Percentiles rank a stretch among this genome's conserved stretches.
These are phyloP conservation scores for Stemphylium vesicarium DNA, from an alignment of 2,329 filamentous ascomycete genomes.

Conservation along the genomic window DNA sequence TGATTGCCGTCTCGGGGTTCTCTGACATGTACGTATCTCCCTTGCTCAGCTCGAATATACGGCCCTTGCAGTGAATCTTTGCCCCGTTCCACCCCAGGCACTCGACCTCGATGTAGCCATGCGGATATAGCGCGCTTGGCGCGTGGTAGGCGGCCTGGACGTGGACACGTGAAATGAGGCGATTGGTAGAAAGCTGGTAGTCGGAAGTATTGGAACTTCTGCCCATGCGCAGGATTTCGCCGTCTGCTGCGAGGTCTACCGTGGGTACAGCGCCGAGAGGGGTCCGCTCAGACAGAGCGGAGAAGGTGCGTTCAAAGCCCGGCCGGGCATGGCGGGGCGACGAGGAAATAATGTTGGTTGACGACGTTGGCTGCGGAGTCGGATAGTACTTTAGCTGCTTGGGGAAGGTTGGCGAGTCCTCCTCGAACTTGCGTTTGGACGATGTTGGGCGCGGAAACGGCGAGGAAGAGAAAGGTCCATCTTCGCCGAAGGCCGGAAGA, in stretches of 20 bases:
- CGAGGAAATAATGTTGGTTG: conserved; percentile 87
- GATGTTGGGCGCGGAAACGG: conserved; percentile 70
- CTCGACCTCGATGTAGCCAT: conserved; percentile 82
- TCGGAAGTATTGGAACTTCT: conserved; percentile 95
- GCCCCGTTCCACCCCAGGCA: conserved; percentile 97
- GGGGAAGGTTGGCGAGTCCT: conserved; percentile 54
- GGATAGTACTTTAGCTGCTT: conserved; percentile 75
- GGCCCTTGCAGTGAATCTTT: conserved; percentile 88
- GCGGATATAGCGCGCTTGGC: conserved; percentile 69
- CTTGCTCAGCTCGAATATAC: conserved; percentile 84
- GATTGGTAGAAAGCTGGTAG: conserved; percentile 90
- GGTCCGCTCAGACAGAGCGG: conserved; percentile 73
- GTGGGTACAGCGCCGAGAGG: conserved; percentile 85
- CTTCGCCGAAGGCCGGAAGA: conserved; percentile 70
- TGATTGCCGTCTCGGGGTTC: conserved; percentile 85
- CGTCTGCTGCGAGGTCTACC: conserved; percentile 79
- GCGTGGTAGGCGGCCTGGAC: conserved; percentile 85
- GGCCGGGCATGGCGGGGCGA: conserved; percentile 62
- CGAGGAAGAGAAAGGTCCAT: conserved; percentile 77
- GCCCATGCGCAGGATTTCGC: conserved; percentile 84
- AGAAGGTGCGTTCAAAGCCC: conserved; percentile 63
- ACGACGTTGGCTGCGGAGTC: conserved; percentile 91
- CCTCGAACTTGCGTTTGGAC: conserved; percentile 68
- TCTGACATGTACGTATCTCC: conserved; percentile 90
- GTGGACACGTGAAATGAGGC: conserved; percentile 90